Evolutionary conservation across 164 flowering plant genomes (phyloP).

Genomic region (Annona cherimola): DNA sequence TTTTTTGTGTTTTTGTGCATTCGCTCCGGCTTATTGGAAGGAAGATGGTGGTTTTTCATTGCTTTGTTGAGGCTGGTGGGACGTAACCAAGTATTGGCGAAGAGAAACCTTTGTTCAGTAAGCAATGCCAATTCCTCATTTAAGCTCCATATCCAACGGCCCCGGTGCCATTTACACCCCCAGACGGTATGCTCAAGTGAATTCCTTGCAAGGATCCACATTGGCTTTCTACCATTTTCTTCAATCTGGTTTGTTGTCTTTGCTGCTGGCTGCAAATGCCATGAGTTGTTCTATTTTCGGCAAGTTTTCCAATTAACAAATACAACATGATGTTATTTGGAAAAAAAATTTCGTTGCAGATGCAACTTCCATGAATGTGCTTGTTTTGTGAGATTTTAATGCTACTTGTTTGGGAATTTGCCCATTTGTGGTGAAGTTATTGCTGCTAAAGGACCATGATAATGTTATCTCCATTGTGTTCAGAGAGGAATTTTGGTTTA

Average conservation of each 20-base stretch:
- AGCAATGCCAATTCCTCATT: conserved; percentile 89
- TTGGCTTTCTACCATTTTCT: neutral
- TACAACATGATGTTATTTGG: no score
- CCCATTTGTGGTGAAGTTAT: no score
- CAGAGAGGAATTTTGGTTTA: no score
- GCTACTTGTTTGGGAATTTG: no score
- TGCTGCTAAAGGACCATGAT: no score
- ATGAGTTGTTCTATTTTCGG: no score
- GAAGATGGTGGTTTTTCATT: conserved; percentile 19
- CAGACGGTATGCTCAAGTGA: conserved; percentile 37
- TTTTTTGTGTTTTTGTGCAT: neutral
- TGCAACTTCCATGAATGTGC: no score
- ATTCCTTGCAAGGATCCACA: neutral
- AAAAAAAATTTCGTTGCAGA: no score
- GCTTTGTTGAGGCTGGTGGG: conserved; percentile 18
- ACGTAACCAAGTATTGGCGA: conserved; percentile 26
- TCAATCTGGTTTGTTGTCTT: neutral
- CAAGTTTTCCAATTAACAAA: no score
- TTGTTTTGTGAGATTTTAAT: no score
- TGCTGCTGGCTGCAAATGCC: no score
- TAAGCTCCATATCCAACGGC: conserved; percentile 87
- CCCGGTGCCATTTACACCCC: conserved; percentile 55
- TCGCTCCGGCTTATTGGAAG: conserved; percentile 19
- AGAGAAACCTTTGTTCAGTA: conserved; percentile 8
- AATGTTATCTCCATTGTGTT: no score